Evolutionary conservation across 192 early-diverging fungal species (phyloP).

Genomic region (Allomyces macrogynus): DNA sequence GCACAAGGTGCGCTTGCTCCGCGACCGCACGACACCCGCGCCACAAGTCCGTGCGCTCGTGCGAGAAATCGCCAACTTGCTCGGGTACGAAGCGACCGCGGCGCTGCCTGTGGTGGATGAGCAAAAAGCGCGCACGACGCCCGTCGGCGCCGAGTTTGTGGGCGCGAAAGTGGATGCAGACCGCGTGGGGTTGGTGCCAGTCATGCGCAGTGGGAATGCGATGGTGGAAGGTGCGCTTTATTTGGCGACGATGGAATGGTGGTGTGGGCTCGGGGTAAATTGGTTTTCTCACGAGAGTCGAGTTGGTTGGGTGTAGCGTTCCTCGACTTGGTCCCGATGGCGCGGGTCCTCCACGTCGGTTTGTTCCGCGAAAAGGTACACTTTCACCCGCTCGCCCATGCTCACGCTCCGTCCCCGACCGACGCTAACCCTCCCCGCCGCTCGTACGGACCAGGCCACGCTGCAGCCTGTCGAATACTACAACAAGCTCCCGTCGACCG

Average conservation of each 20-base stretch:
- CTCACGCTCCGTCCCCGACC: neutral
- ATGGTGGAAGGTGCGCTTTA: constrained; percentile 22
- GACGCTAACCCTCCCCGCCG: neutral
- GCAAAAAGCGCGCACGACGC: constrained; percentile 12
- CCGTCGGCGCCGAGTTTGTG: constrained; percentile 22
- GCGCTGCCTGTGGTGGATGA: constrained; percentile 16
- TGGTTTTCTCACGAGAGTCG: constrained; percentile 3
- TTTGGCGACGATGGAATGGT: too few relatives aligned
- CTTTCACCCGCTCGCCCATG: neutral
- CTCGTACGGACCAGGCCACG: constrained; percentile 20
- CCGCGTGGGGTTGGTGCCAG: constrained; percentile 33
- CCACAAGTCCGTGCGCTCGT: constrained; percentile 29
- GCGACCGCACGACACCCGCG: constrained; percentile 19
- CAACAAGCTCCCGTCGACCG: constrained; percentile 60
- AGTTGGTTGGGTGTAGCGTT: constrained; percentile 11
- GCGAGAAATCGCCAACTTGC: constrained; percentile 24
- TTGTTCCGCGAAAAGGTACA: constrained; percentile 54
- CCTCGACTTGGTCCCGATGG: constrained; percentile 40
- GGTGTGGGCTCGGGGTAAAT: too few relatives aligned
- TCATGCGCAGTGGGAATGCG: constrained; percentile 40
- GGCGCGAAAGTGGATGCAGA: constrained; percentile 11
- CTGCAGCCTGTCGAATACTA: constrained; percentile 82
- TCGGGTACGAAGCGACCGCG: constrained; percentile 41
- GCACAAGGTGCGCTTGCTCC: constrained; percentile 34
- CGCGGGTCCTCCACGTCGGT: constrained; percentile 57